Evolutionary conservation across 768 basidiomycete genomes (phyloP).

Genomic region (Mycena latifolia): DNA sequence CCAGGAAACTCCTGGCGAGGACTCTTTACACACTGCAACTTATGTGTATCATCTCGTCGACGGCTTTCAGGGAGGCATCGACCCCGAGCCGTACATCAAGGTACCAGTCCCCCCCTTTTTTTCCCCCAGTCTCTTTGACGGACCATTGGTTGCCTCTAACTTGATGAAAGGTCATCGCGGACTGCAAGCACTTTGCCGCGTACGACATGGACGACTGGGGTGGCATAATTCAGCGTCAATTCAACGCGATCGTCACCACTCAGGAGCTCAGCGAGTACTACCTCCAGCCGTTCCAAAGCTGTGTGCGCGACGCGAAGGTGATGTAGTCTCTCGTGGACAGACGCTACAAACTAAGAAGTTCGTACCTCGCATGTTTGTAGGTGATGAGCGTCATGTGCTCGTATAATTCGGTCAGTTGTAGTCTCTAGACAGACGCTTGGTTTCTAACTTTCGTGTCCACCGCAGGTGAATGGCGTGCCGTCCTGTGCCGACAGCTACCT

Average conservation of each 20-base stretch:
- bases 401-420: conserved; percentile 74
- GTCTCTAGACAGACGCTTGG: too few relatives aligned
- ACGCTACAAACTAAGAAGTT: too few relatives aligned
- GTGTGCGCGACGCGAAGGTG: conserved; percentile 68
- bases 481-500: conserved; percentile 67
- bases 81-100: conserved; percentile 63
- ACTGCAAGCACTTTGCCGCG: conserved; percentile 72
- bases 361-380: too few relatives aligned
- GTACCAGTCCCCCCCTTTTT: background rate
- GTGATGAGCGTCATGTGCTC: conserved; percentile 33
- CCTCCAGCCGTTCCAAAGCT: conserved; percentile 63
- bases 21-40: conserved; percentile 63
- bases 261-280: conserved; percentile 72
- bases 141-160: too few relatives aligned
- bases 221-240: conserved; percentile 61
- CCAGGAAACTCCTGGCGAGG: conserved; percentile 74
- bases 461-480: conserved; percentile 71
- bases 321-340: too few relatives aligned
- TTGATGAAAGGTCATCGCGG: conserved; percentile 52
- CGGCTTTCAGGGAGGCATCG: conserved; percentile 69
- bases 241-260: conserved; percentile 63
- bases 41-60: conserved; percentile 67
- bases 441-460: too few relatives aligned
- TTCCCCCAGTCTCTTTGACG: too few relatives aligned
- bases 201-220: conserved; percentile 72